phyloP scores from a whole-genome alignment of 768 basidiomycete species.

The Tricholoma matsutake region DNA sequence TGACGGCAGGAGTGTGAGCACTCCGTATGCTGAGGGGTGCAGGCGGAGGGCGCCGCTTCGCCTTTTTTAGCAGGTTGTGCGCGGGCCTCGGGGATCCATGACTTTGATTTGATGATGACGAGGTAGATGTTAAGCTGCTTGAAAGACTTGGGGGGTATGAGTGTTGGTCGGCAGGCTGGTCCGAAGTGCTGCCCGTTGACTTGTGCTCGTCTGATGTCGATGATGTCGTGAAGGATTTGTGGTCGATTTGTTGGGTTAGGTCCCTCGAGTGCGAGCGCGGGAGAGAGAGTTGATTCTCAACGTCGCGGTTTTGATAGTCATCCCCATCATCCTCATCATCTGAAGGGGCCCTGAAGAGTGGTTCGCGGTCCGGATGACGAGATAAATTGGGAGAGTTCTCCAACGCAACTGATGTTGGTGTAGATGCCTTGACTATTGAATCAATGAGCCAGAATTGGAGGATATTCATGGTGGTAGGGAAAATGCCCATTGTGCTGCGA shows the following conservation, averaged over 20 bases:
- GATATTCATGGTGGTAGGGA: constrained; percentile 86
- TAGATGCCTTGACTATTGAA: constrained; percentile 81
- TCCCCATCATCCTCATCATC: constrained; percentile 55
- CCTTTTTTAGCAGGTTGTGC: constrained; percentile 35
- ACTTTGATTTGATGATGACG: constrained; percentile 25
- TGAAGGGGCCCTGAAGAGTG: constrained; percentile 53
- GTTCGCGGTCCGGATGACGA: constrained; percentile 50
- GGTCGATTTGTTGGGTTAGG: constrained; percentile 15
- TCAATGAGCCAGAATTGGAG: constrained; percentile 96
- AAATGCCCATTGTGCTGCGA: constrained; percentile 81
- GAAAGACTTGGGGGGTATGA: constrained; percentile 62
- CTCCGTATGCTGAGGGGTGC: constrained; percentile 38
- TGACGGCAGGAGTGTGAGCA: constrained; percentile 31
- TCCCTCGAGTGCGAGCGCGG: constrained; percentile 31
- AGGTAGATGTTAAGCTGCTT: constrained; percentile 38
- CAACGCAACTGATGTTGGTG: constrained; percentile 32
- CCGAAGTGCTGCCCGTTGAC: constrained; percentile 33
- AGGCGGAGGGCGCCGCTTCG: constrained; percentile 39
- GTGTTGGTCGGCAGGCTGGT: constrained; percentile 37
- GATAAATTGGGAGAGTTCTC: constrained; percentile 33
- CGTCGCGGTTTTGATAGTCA: constrained; percentile 29
- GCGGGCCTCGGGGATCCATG: constrained; percentile 26
- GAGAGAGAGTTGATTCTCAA: constrained; percentile 43
- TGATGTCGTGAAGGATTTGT: constrained; percentile 24
- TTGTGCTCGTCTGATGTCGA: constrained; percentile 39